These are phyloP conservation scores for Skeletonema tropicum DNA, from an alignment of 108 stramenopile species.

Conservation along the genomic window DNA sequence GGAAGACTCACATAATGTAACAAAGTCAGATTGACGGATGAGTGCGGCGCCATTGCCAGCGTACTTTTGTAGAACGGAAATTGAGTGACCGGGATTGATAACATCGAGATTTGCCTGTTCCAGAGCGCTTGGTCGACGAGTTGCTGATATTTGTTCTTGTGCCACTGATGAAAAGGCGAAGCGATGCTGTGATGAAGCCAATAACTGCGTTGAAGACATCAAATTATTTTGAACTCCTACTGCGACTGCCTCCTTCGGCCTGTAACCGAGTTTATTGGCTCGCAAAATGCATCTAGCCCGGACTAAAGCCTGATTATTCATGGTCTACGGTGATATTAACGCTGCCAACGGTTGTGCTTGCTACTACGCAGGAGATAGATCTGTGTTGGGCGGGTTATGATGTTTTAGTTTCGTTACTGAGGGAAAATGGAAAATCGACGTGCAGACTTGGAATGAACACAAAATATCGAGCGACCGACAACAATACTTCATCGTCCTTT, in stretches of 20 bases:
- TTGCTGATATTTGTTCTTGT: not conserved
- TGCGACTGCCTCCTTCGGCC: not conserved
- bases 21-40: slow-evolving; percentile 44
- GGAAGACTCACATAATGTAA: slow-evolving; percentile 34
- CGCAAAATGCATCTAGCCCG: slow-evolving; percentile 22
- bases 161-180: not conserved
- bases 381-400: no score
- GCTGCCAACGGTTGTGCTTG: not conserved
- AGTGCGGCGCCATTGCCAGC: slow-evolving; percentile 28
- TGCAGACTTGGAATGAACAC: no score
- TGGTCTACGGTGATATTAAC: not conserved
- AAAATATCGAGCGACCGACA: no score
- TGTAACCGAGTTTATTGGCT: slow-evolving; percentile 6
- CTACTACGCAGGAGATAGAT: no score
- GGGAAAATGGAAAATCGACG: no score
- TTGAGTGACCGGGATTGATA: slow-evolving; percentile 49
- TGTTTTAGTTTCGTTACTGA: no score
- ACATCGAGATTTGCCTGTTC: slow-evolving; percentile 35
- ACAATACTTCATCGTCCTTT: no score
- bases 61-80: slow-evolving; percentile 38
- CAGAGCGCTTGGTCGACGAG: slow-evolving; percentile 48
- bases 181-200: not conserved
- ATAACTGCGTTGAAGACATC: not conserved
- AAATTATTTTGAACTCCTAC: slow-evolving; percentile 10
- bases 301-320: slow-evolving; percentile 29